Percentiles rank a stretch among this genome's conserved stretches.
Conservation (phyloP, 768 basidiomycete species). For the Termitomyces eurrhizus region DNA sequence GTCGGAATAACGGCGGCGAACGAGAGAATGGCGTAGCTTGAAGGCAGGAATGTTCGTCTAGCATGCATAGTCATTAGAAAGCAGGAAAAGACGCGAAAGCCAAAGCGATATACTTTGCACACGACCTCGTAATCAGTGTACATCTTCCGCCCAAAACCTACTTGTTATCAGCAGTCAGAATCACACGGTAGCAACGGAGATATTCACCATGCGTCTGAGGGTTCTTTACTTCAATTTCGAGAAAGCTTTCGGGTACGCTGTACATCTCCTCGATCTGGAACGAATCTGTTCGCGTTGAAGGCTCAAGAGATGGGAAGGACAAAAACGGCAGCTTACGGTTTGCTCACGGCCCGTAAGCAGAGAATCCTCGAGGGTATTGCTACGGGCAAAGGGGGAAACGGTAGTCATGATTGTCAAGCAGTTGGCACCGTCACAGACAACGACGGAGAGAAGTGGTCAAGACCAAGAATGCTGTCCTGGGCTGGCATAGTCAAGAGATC, state of each 20-base stretch:
- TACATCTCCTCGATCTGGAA: slow-evolving; percentile 96
- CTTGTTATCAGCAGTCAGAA: background rate
- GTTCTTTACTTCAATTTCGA: slow-evolving; percentile 96
- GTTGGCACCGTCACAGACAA: background rate
- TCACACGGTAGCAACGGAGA: background rate
- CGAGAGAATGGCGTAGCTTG: slow-evolving; percentile 90
- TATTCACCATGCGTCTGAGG: slow-evolving; percentile 89
- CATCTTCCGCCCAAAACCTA: slow-evolving; percentile 97
- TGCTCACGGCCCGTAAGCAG: slow-evolving; percentile 50
- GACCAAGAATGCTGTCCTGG: background rate
- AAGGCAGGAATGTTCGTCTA: slow-evolving; percentile 99
- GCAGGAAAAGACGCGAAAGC: background rate
- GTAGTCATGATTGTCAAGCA: slow-evolving; percentile 24
- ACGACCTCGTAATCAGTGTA: slow-evolving; percentile 99
- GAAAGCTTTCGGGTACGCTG: slow-evolving; percentile 91
- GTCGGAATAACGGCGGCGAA: slow-evolving; percentile 86
- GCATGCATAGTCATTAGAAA: background rate
- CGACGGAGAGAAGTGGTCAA: background rate
- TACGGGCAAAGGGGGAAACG: slow-evolving; percentile 63
- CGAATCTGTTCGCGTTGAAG: slow-evolving; percentile 23
- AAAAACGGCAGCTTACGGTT: slow-evolving; percentile 38
- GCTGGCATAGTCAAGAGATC: background rate
- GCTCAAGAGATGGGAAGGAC: slow-evolving; percentile 14
- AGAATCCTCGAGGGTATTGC: slow-evolving; percentile 51
- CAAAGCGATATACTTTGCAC: slow-evolving; percentile 63